These are phyloP conservation scores for Rhodocollybia butyracea DNA, from an alignment of 768 basidiomycete genomes.

Conservation along the genomic window DNA sequence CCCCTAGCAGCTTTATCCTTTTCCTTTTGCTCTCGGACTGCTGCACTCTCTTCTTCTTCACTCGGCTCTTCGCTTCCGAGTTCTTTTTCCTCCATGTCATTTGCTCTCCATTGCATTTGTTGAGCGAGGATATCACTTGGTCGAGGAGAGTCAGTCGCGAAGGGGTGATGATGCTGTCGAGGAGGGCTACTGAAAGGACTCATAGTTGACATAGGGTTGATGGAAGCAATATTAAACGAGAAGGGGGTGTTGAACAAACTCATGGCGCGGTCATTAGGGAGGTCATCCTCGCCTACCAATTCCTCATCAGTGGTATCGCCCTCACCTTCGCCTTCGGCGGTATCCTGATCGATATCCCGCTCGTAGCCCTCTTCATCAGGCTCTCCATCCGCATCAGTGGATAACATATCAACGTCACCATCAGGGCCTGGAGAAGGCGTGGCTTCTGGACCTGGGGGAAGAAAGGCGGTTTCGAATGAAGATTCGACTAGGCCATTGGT, in stretches of 20 bases:
- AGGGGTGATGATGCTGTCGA: constrained; percentile 24
- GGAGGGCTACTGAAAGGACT: constrained; percentile 51
- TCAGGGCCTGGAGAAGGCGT: constrained; percentile 53
- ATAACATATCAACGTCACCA: constrained; percentile 42
- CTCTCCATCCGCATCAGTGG: constrained; percentile 8
- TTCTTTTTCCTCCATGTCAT: constrained; percentile 38
- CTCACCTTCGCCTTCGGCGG: constrained; percentile 44
- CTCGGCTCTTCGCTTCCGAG: constrained; percentile 29
- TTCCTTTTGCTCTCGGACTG: constrained; percentile 27
- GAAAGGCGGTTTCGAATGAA: not conserved
- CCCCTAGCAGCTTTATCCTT: constrained; percentile 16
- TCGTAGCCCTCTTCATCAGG: constrained; percentile 44
- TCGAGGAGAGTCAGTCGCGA: constrained; percentile 43
- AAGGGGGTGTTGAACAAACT: constrained; percentile 64
- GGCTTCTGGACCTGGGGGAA: constrained; percentile 18
- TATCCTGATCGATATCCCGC: constrained; percentile 34
- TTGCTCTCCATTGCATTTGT: constrained; percentile 43
- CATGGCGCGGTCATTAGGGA: constrained; percentile 77
- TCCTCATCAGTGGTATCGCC: constrained; percentile 86
- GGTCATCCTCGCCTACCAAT: constrained; percentile 69
- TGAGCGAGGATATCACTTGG: constrained; percentile 71
- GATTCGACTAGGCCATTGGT: constrained; percentile 55
- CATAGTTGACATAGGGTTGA: constrained; percentile 76
- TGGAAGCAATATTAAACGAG: constrained; percentile 42
- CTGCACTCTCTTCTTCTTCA: constrained; percentile 7